Base-by-base conservation (phyloP, 306 rosid species). In the Spatholobus suberectus region DNA sequence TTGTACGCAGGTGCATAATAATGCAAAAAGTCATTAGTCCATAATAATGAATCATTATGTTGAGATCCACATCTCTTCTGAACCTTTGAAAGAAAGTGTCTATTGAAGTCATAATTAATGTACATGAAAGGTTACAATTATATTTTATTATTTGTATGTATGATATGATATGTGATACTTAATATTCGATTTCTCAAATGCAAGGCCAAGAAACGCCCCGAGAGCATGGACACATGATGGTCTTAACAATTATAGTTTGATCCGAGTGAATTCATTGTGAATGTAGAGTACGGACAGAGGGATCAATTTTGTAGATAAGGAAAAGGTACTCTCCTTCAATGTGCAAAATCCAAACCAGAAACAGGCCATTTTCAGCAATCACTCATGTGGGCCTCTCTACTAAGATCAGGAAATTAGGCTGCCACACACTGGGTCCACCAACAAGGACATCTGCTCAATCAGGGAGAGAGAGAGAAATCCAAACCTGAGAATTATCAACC, bases 361-460 rank as follows among this genome's bases (percentile, higher is more conserved):
- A 88, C 70, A 61, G 79, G 77, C 88, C 82, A 87, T 80, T 86
- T 82, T 82, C 90, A 88, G 86, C 88, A 83, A 93, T 90, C 90
- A 85, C 87, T 86, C 79, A 34, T 74, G 94, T 89, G 96, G 93
- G 87, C 84, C 95, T 63, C n/a, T 84, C 81, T 85, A 88, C 88
- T 75, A 75, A 85, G 89, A 86, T 88, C 92, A 90, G 87, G 81
- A 88, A 92, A 88, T 81, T 88, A 77, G 90, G 92, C 86, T 86
- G 87, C 92, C 84, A 79, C 67, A 79, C 34, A 79, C 2, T 18
- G 92, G 97, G 87, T 71, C 97, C 93, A 77, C 83, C 85, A 80
- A 84, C 84, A 89, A 70, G 73, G 89, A 94, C 94, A 89, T 79
- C 47, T 86, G 84, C 85, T 83, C 92, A 88, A 91, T 91, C 91